Conservation (phyloP, 208 protist species). For the Acanthamoeba sp. region DNA sequence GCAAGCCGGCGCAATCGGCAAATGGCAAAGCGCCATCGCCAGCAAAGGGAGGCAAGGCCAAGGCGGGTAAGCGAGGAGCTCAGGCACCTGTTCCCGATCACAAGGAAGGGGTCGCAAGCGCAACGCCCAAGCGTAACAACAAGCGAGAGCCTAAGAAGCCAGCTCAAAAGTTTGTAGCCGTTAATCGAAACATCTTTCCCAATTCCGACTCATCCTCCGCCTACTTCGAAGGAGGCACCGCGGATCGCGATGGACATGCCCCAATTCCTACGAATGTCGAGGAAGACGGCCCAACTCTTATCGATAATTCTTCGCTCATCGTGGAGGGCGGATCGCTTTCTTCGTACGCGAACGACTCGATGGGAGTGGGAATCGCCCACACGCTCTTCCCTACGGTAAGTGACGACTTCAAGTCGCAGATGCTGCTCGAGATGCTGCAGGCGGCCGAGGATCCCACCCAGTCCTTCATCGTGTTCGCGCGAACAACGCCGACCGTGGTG, state of each 20-base stretch:
- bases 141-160: not conserved
- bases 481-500: not conserved
- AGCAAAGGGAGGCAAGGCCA: too few relatives aligned
- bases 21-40: too few relatives aligned
- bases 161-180: not conserved
- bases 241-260: too few relatives aligned
- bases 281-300: too few relatives aligned
- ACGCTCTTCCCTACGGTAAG: not conserved
- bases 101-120: too few relatives aligned
- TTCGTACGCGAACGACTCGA: not conserved
- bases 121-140: not conserved
- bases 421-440: constrained; percentile 5
- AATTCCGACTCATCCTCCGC: not conserved
- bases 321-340: not conserved
- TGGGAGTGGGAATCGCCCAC: not conserved
- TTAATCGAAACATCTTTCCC: not conserved
- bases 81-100: too few relatives aligned
- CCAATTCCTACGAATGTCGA: too few relatives aligned
- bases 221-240: too few relatives aligned
- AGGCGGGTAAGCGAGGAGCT: too few relatives aligned
- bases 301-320: too few relatives aligned
- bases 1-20: too few relatives aligned
- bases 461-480: constrained; percentile 5
- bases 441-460: not conserved
- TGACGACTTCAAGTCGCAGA: constrained; percentile 14